Evolutionary conservation across 2,329 filamentous ascomycete genomes (phyloP).

Genomic region (Nemania sp.): DNA sequence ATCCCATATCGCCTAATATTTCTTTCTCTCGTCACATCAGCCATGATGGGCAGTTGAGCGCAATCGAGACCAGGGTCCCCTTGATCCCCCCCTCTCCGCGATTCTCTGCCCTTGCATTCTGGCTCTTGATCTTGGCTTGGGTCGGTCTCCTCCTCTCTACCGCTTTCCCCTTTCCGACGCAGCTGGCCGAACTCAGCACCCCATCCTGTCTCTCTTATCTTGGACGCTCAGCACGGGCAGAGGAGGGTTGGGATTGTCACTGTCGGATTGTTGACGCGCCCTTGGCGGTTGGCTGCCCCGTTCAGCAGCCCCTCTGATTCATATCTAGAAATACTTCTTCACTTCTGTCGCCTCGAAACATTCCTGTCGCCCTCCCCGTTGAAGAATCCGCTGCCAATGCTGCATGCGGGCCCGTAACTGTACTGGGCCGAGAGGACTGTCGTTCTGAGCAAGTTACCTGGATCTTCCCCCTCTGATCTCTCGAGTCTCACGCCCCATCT

Average conservation of each 20-base stretch:
- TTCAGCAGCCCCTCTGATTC: background rate
- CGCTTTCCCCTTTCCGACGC: conserved; percentile 37
- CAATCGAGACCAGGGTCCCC: conserved; percentile 34
- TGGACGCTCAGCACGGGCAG: conserved; percentile 22
- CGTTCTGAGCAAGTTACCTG: conserved; percentile 17
- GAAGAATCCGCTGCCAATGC: conserved; percentile 29
- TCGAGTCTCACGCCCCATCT: conserved; percentile 32
- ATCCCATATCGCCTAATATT: conserved; percentile 29
- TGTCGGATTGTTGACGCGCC: conserved; percentile 30
- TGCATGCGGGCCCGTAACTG: conserved; percentile 34
- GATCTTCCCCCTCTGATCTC: conserved; percentile 27
- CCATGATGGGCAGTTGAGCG: conserved; percentile 32
- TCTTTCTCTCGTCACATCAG: conserved; percentile 33
- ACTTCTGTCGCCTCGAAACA: conserved; percentile 5
- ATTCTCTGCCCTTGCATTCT: conserved; percentile 35
- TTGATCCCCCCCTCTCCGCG: conserved; percentile 20
- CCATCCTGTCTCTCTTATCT: conserved; percentile 29
- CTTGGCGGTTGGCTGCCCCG: conserved; percentile 2
- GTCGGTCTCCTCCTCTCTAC: conserved; percentile 30
- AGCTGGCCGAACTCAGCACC: conserved; percentile 28
- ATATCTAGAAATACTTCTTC: conserved; percentile 8
- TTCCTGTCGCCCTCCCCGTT: background rate
- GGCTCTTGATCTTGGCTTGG: conserved; percentile 28
- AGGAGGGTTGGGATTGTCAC: conserved; percentile 16
- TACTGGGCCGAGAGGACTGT: conserved; percentile 30